Conservation (phyloP, 2,329 filamentous ascomycete genomes). For the Penicillium sp. region DNA sequence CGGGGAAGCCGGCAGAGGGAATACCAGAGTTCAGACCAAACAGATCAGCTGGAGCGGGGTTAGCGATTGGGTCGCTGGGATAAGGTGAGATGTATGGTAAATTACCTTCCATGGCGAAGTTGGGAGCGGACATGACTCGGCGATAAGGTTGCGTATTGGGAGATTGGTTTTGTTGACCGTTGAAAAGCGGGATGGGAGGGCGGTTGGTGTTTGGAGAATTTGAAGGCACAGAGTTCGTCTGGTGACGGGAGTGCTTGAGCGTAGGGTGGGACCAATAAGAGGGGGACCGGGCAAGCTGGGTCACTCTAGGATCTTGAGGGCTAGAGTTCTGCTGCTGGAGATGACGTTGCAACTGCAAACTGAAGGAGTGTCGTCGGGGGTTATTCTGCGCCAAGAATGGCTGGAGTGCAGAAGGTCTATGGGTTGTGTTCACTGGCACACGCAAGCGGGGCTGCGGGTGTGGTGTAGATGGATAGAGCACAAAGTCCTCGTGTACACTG, state of each 20-base stretch:
- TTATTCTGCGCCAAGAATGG: conserved; percentile 38
- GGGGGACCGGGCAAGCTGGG: conserved; percentile 44
- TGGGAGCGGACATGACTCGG: conserved; percentile 44
- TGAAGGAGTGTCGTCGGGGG: conserved; percentile 39
- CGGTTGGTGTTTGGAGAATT: conserved; percentile 39
- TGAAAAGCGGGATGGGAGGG: conserved; percentile 44
- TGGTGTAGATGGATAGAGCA: conserved; percentile 43
- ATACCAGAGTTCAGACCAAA: conserved; percentile 27
- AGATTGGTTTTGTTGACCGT: conserved; percentile 35
- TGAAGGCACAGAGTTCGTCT: conserved; percentile 43
- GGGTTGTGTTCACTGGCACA: conserved; percentile 40
- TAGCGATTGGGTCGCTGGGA: conserved; percentile 9
- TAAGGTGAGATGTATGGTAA: conserved; percentile 27
- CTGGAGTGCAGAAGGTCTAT: conserved; percentile 37
- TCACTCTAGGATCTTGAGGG: conserved; percentile 43
- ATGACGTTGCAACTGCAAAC: conserved; percentile 39
- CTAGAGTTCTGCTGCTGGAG: conserved; percentile 36
- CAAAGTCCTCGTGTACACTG: conserved; percentile 46
- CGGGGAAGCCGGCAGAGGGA: conserved; percentile 23
- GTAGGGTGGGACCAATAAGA: conserved; percentile 40
- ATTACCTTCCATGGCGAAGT: conserved; percentile 39
- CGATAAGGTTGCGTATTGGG: conserved; percentile 27
- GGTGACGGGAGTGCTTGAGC: conserved; percentile 34
- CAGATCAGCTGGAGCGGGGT: conserved; percentile 26
- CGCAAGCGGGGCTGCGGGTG: conserved; percentile 38